Evolutionary conservation across 441 rosid genomes (phyloP).

Genomic region (Eutrema salsugineum): DNA sequence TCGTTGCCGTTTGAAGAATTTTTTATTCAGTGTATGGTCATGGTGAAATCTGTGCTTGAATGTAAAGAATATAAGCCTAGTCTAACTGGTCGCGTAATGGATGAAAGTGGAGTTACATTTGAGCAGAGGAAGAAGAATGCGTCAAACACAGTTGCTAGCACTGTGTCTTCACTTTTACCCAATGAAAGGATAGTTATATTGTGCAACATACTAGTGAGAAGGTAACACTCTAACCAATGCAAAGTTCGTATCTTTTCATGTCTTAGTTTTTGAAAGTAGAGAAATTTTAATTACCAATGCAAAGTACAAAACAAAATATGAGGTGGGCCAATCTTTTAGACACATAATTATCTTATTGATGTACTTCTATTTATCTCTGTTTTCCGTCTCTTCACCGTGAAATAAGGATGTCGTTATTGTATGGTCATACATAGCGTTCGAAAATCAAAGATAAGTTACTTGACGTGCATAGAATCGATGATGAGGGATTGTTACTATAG

Average conservation of each 20-base stretch:
- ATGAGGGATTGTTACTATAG: background rate
- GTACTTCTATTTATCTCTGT: background rate
- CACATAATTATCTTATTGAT: background rate
- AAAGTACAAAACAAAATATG: background rate
- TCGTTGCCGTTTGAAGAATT: slow-evolving; percentile 68
- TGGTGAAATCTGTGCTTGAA: slow-evolving; percentile 85
- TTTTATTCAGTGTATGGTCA: slow-evolving; percentile 95
- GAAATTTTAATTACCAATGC: background rate
- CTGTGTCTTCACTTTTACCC: slow-evolving; percentile 81
- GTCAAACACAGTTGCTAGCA: slow-evolving; percentile 65
- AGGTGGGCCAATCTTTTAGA: background rate
- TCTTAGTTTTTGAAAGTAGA: slow-evolving; percentile 10
- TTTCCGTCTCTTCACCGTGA: slow-evolving; percentile 8
- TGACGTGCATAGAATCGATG: background rate
- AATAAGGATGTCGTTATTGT: background rate
- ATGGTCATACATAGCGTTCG: background rate
- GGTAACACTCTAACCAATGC: slow-evolving; percentile 44
- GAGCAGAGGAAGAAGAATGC: slow-evolving; percentile 91
- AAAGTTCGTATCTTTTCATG: background rate
- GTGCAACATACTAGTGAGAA: slow-evolving; percentile 89
- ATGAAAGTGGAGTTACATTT: slow-evolving; percentile 64
- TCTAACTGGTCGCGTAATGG: slow-evolving; percentile 90
- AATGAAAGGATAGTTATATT: slow-evolving; percentile 71
- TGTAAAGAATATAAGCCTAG: slow-evolving; percentile 96
- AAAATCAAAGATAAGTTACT: background rate